Conservation (phyloP, 176 grass and related monocot species). For the Zea mays region Zm-B73-REFERENCE-NAM-5.0 NC_050100.1:167652501-167653000, state of each 20-base stretch:
- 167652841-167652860: constrained; percentile 43
- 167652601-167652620: not conserved
- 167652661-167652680: constrained; percentile 16
- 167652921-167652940: constrained; percentile 49
- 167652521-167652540: constrained; percentile 4
- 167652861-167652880: constrained; percentile 66
- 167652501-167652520: not conserved
- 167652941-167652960: constrained; percentile 64
- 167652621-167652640: not conserved
- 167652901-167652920: constrained; percentile 35
- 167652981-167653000: constrained; percentile 23
- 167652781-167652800: constrained; percentile 90
- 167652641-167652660: not conserved
- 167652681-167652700: constrained; percentile 26
- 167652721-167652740: constrained; percentile 95
- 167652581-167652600: not conserved
- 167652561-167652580: not conserved
- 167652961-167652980: constrained; percentile 43
- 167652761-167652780: constrained; percentile 95
- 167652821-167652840: constrained; percentile 65
- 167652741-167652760: constrained; percentile 97
- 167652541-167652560: not conserved
- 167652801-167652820: constrained; percentile 87
- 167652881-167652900: constrained; percentile 55
- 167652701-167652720: constrained; percentile 44